phyloP scores from a whole-genome alignment of 495 filamentous ascomycete genomes.

The Clohesyomyces aquaticus region DNA sequence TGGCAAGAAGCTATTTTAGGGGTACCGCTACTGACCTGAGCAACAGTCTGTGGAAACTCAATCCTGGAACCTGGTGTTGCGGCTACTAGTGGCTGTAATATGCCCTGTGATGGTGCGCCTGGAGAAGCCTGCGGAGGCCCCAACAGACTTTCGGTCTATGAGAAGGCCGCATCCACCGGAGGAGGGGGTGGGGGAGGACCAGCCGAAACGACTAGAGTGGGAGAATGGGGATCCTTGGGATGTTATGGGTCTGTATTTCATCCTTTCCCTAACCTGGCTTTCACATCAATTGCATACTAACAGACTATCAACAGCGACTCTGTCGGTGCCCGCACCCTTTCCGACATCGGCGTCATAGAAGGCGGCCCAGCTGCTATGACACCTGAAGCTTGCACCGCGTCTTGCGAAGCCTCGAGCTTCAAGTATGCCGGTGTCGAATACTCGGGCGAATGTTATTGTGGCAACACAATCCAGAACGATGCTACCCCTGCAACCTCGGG shows the following conservation, averaged over 20 bases:
- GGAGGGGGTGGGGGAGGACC: not conserved
- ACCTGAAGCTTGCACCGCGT: constrained; percentile 3
- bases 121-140: constrained; percentile 26
- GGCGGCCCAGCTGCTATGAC: constrained; percentile 20
- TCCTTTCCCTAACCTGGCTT: not conserved
- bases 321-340: constrained; percentile 12
- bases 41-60: constrained; percentile 6
- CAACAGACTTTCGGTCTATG: constrained; percentile 14
- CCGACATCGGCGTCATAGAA: not conserved
- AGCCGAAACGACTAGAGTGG: not conserved
- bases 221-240: constrained; percentile 6
- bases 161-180: constrained; percentile 3
- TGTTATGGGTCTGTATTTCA: constrained; percentile 9
- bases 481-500: not conserved
- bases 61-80: not conserved
- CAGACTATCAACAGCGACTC: not conserved
- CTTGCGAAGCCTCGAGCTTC: constrained; percentile 10
- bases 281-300: no score
- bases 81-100: constrained; percentile 14
- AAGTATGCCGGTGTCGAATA: constrained; percentile 28
- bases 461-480: constrained; percentile 14
- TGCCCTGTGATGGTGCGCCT: constrained; percentile 20
- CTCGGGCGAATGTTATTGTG: constrained; percentile 27
- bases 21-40: not conserved
- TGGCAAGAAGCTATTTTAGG: not conserved